Evolutionary conservation across 1,139 yeast genomes (phyloP).

Genomic region (Geotrichum histeridarum): DNA sequence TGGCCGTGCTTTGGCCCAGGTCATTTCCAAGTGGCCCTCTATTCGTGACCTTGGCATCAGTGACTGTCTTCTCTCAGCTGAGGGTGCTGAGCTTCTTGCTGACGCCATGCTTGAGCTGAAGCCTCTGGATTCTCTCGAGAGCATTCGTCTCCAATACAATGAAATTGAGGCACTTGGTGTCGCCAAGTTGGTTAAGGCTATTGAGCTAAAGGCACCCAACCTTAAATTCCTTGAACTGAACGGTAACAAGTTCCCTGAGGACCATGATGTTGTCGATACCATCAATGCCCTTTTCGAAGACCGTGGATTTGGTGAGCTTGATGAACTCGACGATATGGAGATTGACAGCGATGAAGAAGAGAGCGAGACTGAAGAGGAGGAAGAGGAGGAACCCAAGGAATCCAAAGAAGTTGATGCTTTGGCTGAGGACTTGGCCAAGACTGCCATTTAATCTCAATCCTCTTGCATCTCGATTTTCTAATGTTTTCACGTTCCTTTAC

Average conservation of each 20-base stretch:
- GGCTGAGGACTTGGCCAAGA: conserved; percentile 46
- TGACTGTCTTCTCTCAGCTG: conserved; percentile 77
- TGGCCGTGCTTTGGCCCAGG: conserved; percentile 64
- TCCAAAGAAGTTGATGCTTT: conserved; percentile 25
- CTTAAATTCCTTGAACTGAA: conserved; percentile 74
- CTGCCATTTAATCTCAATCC: conserved; percentile 2
- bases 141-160: conserved; percentile 77
- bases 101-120: conserved; percentile 37
- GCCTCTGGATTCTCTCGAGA: conserved; percentile 42
- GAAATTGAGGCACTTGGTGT: conserved; percentile 72
- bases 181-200: conserved; percentile 49
- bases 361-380: conserved; percentile 66
- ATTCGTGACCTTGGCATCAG: conserved; percentile 77
- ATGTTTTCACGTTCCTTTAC: not conserved
- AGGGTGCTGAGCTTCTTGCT: conserved; percentile 55
- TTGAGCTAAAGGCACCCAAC: conserved; percentile 53
- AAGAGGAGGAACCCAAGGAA: conserved; percentile 51
- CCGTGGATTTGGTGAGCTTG: conserved; percentile 76
- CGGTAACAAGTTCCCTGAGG: conserved; percentile 88
- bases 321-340: conserved; percentile 91
- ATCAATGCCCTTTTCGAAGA: conserved; percentile 61
- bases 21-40: conserved; percentile 50
- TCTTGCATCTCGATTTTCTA: not conserved
- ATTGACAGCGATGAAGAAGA: conserved; percentile 84
- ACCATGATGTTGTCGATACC: conserved; percentile 52